A percentile compares a stretch with the other conserved stretches of the same genome.
These are phyloP conservation scores for Gonium pectorale DNA, from an alignment of 139 green algal species.

Conservation along the genomic window DNA sequence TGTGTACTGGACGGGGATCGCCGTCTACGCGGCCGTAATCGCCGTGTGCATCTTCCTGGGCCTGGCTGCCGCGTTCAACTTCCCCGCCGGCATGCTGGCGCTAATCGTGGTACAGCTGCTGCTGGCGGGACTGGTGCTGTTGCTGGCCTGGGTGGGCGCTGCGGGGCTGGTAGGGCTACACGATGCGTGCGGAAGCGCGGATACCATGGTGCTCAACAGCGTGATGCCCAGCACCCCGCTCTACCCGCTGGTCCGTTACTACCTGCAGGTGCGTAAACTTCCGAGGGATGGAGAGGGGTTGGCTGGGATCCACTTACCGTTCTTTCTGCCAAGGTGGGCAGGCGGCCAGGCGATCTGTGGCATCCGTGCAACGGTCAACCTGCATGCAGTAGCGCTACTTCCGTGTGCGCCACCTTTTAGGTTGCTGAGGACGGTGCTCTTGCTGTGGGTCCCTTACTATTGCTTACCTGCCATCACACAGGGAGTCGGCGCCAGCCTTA, in stretches of 20 bases:
- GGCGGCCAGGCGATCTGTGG: too few species aligned
- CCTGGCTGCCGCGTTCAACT: background rate
- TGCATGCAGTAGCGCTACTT: background rate
- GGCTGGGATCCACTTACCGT: background rate
- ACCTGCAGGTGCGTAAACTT: conserved; percentile 13
- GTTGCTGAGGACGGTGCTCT: too few species aligned
- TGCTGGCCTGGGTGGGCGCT: background rate
- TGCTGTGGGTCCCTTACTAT: background rate
- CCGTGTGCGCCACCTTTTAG: too few species aligned
- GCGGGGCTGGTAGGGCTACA: background rate
- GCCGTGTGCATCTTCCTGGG: background rate
- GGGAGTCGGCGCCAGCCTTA: conserved; percentile 16
- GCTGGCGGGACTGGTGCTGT: background rate
- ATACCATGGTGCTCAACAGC: background rate
- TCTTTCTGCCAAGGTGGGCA: too few species aligned
- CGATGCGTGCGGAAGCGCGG: conserved; percentile 1
- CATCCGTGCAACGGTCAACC: too few species aligned
- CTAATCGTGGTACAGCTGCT: background rate
- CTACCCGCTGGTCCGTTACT: conserved; percentile 29
- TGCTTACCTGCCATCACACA: background rate
- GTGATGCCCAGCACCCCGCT: conserved; percentile 15
- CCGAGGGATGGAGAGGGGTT: background rate
- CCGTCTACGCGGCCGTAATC: background rate
- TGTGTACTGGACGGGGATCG: background rate
- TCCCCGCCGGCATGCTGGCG: background rate